phyloP scores from a whole-genome alignment of 2,329 filamentous ascomycete species.

The Hypoxylon sp. region DNA sequence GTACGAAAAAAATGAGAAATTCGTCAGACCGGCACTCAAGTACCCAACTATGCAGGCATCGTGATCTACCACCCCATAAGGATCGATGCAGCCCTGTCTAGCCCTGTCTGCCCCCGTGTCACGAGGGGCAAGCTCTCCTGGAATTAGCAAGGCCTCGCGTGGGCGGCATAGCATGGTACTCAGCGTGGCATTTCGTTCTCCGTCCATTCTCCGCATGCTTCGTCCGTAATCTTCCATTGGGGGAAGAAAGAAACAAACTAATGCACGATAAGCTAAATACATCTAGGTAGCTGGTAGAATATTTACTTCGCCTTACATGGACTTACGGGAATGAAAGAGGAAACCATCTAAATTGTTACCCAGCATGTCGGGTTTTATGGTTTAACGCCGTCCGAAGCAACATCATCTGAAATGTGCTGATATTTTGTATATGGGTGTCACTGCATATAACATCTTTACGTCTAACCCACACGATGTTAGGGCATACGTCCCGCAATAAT shows the following conservation, averaged over 20 bases:
- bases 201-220: slow-evolving; percentile 14
- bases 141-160: slow-evolving; percentile 27
- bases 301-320: slow-evolving; percentile 8
- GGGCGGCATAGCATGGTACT: slow-evolving; percentile 8
- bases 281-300: neutral
- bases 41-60: slow-evolving; percentile 25
- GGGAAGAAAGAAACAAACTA: neutral
- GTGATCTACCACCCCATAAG: slow-evolving; percentile 26
- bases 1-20: slow-evolving; percentile 5
- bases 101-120: slow-evolving; percentile 33
- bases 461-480: slow-evolving; percentile 7
- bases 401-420: slow-evolving; percentile 7
- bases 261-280: neutral
- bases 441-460: slow-evolving; percentile 29
- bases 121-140: slow-evolving; percentile 18
- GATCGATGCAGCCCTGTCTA: slow-evolving; percentile 43
- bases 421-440: slow-evolving; percentile 21
- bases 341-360: slow-evolving; percentile 5
- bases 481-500: slow-evolving; percentile 20
- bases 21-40: slow-evolving; percentile 12
- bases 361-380: slow-evolving; percentile 29
- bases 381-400: slow-evolving; percentile 30
- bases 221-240: slow-evolving; percentile 16
- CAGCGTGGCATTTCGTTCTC: slow-evolving; percentile 14
- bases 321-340: slow-evolving; percentile 8